A percentile compares a stretch with the other conserved stretches of the same genome.
Conservation (phyloP, 2,329 filamentous ascomycete species). For the Epichloe typhina region DNA sequence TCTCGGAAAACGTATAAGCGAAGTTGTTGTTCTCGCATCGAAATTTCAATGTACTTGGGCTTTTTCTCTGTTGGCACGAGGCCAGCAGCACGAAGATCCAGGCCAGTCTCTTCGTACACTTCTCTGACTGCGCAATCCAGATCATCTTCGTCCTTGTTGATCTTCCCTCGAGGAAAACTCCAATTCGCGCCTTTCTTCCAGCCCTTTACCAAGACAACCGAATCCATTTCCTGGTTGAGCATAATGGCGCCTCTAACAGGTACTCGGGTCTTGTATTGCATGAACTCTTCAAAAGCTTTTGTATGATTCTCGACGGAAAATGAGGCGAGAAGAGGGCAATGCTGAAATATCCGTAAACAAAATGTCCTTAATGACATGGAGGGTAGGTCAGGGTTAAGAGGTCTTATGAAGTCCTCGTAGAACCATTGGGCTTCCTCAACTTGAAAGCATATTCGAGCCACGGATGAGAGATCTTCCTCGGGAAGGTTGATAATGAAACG, state of each 20-base stretch:
- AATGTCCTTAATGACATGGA: constrained; percentile 77
- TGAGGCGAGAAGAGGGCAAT: constrained; percentile 75
- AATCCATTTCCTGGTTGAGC: constrained; percentile 88
- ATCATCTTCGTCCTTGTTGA: constrained; percentile 94
- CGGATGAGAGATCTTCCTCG: constrained; percentile 74
- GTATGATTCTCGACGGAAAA: constrained; percentile 69
- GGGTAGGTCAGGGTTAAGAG: constrained; percentile 71
- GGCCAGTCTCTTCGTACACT: constrained; percentile 92
- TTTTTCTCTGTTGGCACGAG: constrained; percentile 59
- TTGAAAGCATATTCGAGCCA: constrained; percentile 94
- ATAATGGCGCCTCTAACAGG: constrained; percentile 90
- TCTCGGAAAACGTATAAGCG: constrained; percentile 84
- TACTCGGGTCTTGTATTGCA: constrained; percentile 87
- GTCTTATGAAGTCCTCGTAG: constrained; percentile 98
- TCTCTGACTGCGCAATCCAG: constrained; percentile 88
- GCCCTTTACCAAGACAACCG: constrained; percentile 84
- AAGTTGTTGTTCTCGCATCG: constrained; percentile 87
- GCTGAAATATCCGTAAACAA: constrained; percentile 80
- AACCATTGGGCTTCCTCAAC: constrained; percentile 99
- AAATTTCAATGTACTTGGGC: constrained; percentile 75
- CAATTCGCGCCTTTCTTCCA: constrained; percentile 96
- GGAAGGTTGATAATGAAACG: constrained; percentile 97
- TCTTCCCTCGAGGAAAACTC: constrained; percentile 95
- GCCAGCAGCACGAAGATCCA: constrained; percentile 63
- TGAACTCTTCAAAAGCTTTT: constrained; percentile 78